These are phyloP conservation scores for Cyberlindnera xishuangbannaensis DNA, from an alignment of 805 yeast genomes.

Conservation along the genomic window DNA sequence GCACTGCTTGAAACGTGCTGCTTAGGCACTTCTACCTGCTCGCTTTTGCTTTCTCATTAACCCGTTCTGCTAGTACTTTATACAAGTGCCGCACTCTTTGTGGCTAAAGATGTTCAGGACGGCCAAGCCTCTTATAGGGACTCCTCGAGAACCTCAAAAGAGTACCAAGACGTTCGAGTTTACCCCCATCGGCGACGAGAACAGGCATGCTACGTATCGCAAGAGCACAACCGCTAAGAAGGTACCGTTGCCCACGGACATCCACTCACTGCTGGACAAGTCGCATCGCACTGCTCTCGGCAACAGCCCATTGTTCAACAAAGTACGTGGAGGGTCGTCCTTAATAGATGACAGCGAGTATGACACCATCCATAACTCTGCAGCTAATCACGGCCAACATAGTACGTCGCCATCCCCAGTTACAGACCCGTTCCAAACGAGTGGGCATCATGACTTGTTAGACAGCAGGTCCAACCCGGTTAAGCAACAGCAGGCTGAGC, in stretches of 20 bases:
- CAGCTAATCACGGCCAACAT: slow-evolving; percentile 2
- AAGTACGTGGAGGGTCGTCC: slow-evolving; percentile 24
- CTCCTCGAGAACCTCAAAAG: too few species aligned
- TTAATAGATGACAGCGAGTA: slow-evolving; percentile 22
- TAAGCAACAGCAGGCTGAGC: slow-evolving; percentile 26
- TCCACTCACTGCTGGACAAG: slow-evolving; percentile 6
- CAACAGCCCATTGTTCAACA: slow-evolving; percentile 17
- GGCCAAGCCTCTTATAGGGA: too few species aligned
- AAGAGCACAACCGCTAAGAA: neutral
- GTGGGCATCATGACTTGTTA: slow-evolving; percentile 16
- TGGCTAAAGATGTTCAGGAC: too few species aligned
- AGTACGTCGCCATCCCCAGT: slow-evolving; percentile 17
- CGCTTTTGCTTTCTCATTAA: too few species aligned
- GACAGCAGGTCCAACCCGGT: slow-evolving; percentile 27
- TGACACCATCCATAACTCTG: slow-evolving; percentile 18
- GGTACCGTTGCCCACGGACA: slow-evolving; percentile 2
- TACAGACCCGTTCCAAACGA: slow-evolving; percentile 7
- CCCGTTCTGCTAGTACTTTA: too few species aligned
- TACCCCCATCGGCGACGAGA: slow-evolving; percentile 14
- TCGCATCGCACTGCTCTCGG: slow-evolving; percentile 12
- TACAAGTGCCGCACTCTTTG: too few species aligned
- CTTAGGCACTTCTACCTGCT: too few species aligned
- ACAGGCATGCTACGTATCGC: slow-evolving; percentile 1
- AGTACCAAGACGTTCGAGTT: too few species aligned
- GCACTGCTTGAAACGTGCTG: too few species aligned